phyloP scores from a whole-genome alignment of 2,329 filamentous ascomycete genomes.

The Rugonectria rugulosa region DNA sequence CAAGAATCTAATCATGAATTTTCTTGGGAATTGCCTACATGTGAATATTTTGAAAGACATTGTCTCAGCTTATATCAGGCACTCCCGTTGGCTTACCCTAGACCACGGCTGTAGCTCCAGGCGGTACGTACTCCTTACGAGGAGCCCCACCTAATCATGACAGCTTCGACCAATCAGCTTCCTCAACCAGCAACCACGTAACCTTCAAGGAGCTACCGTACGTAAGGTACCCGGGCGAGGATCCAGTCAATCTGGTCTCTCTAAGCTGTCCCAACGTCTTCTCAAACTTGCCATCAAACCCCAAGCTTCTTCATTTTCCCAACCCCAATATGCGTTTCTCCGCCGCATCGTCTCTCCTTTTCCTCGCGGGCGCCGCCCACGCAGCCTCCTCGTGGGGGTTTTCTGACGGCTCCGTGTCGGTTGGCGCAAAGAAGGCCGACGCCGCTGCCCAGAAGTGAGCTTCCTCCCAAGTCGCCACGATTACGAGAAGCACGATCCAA shows the following conservation, averaged over 20 bases:
- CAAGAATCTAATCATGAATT: too few relatives aligned
- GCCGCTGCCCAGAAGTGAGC: slow-evolving; percentile 72
- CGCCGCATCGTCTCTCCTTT: slow-evolving; percentile 50
- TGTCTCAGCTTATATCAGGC: too few relatives aligned
- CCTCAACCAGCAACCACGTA: slow-evolving; percentile 41
- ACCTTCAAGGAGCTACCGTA: slow-evolving; percentile 25
- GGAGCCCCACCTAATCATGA: slow-evolving; percentile 20
- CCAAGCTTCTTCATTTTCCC: too few relatives aligned
- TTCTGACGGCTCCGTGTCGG: slow-evolving; percentile 72
- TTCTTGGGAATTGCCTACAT: not conserved
- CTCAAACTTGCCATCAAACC: slow-evolving; percentile 29
- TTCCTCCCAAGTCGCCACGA: slow-evolving; percentile 10
- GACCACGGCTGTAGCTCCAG: not conserved
- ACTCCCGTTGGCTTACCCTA: slow-evolving; percentile 3
- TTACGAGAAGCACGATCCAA: not conserved
- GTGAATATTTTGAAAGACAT: not conserved
- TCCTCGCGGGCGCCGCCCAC: slow-evolving; percentile 58
- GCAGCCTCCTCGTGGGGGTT: slow-evolving; percentile 74
- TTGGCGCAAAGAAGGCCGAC: slow-evolving; percentile 70
- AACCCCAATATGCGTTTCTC: slow-evolving; percentile 48
- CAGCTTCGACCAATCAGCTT: slow-evolving; percentile 37
- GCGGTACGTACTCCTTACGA: slow-evolving; percentile 5
- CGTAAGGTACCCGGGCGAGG: slow-evolving; percentile 2
- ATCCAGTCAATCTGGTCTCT: slow-evolving; percentile 28
- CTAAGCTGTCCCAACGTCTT: slow-evolving; percentile 42